phyloP scores from a whole-genome alignment of 352 stramenopile genomes.

The Globisporangium acanthophoron region DNA sequence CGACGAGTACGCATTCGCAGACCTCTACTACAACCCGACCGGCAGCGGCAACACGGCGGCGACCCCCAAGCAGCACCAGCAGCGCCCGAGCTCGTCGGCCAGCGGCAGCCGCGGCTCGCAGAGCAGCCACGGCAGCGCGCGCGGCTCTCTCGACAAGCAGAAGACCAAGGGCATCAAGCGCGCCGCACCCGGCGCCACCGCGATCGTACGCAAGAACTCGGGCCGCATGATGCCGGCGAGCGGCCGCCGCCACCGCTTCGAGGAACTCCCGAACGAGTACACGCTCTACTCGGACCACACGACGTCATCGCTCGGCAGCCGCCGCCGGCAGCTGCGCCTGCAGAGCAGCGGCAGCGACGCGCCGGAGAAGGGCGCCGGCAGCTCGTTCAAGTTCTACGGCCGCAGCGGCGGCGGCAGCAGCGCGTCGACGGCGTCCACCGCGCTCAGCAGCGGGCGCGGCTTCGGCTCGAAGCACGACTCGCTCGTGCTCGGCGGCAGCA shows the following conservation, averaged over 20 bases:
- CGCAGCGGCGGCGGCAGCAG: constrained; percentile 27
- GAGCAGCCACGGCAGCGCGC: constrained; percentile 6
- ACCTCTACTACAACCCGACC: constrained; percentile 24
- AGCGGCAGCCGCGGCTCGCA: constrained; percentile 6
- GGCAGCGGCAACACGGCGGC: background rate
- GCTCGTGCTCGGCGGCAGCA: constrained; percentile 18
- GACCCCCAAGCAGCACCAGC: constrained; percentile 1
- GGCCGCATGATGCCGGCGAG: constrained; percentile 34
- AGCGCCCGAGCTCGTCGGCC: background rate
- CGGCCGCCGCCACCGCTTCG: constrained; percentile 15
- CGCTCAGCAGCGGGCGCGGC: constrained; percentile 14
- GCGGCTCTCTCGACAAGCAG: constrained; percentile 10
- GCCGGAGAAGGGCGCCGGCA: constrained; percentile 22
- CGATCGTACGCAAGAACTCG: constrained; percentile 54
- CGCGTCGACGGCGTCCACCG: constrained; percentile 9
- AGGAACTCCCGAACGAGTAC: constrained; percentile 22
- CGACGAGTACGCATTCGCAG: constrained; percentile 24
- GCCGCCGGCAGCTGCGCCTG: constrained; percentile 4
- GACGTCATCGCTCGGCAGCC: constrained; percentile 9
- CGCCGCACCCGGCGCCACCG: background rate
- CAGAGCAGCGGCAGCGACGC: constrained; percentile 2
- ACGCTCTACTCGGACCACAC: constrained; percentile 22
- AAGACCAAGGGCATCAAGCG: constrained; percentile 1
- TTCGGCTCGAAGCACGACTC: constrained; percentile 30
- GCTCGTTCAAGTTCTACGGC: constrained; percentile 67